phyloP scores from a whole-genome alignment of 2,329 filamentous ascomycete species.

The Epicoccum sorghinum region DNA sequence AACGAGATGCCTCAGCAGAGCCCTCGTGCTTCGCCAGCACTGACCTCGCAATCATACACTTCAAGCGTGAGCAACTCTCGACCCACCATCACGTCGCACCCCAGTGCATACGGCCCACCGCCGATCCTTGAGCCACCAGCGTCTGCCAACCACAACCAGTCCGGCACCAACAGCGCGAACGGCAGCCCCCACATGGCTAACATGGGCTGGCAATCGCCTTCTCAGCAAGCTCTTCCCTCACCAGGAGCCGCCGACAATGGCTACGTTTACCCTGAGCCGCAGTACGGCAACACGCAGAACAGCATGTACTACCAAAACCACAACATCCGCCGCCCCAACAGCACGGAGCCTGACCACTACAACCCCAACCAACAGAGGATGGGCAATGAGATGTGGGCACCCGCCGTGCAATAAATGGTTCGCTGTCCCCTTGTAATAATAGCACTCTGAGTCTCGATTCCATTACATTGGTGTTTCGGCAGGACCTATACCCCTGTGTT shows the following conservation, averaged over 20 bases:
- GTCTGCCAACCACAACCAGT: conserved; percentile 76
- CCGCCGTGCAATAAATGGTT: conserved; percentile 47
- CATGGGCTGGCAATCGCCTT: conserved; percentile 86
- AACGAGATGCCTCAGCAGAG: conserved; percentile 74
- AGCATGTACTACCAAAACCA: conserved; percentile 74
- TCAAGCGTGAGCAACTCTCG: conserved; percentile 58
- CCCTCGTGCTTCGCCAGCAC: conserved; percentile 67
- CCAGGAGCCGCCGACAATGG: conserved; percentile 71
- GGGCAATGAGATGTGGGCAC: conserved; percentile 50
- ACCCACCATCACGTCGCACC: conserved; percentile 80
- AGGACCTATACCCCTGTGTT: conserved; percentile 51
- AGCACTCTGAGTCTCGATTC: conserved; percentile 36
- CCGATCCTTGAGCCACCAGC: conserved; percentile 81
- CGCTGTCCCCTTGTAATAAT: conserved; percentile 39
- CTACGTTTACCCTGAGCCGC: conserved; percentile 81
- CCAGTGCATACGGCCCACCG: conserved; percentile 79
- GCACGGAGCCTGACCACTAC: conserved; percentile 68
- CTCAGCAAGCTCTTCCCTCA: conserved; percentile 73
- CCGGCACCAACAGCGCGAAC: conserved; percentile 64
- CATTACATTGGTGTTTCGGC: conserved; percentile 47
- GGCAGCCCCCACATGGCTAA: conserved; percentile 85
- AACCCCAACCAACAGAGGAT: conserved; percentile 49
- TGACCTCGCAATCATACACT: conserved; percentile 69
- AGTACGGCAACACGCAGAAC: conserved; percentile 64
- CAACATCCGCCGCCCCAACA: conserved; percentile 74